A percentile compares a stretch with the other conserved stretches of the same genome.
phyloP scores from a whole-genome alignment of 345 rosid genomes.

The Heritiera fomes region DNA sequence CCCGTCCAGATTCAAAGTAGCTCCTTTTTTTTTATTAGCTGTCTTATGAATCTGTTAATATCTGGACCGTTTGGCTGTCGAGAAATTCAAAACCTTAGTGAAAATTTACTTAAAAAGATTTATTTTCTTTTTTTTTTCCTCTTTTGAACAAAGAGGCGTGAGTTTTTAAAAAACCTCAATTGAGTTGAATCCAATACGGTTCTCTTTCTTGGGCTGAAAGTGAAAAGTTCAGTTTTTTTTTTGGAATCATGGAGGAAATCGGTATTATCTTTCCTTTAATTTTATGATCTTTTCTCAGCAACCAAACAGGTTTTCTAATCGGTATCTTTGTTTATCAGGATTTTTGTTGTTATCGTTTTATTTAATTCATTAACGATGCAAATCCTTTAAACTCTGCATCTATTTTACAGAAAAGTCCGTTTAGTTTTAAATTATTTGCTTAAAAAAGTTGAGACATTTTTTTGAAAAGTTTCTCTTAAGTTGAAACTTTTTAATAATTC shows the following conservation, averaged over 20 bases:
- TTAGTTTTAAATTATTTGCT: background rate
- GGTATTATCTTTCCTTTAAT: background rate
- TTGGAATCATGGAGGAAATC: background rate
- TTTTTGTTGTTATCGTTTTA: background rate
- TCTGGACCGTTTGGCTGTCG: background rate
- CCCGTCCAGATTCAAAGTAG: conserved; percentile 4
- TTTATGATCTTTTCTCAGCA: background rate
- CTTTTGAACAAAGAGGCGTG: background rate
- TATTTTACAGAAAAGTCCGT: background rate
- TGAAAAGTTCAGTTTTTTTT: background rate
- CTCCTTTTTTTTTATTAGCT: too few relatives aligned
- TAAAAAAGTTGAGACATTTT: background rate
- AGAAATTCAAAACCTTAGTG: background rate
- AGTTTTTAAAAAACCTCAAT: background rate
- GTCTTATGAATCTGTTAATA: conserved; percentile 1
- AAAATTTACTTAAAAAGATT: background rate
- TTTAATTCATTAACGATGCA: background rate
- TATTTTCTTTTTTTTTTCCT: background rate
- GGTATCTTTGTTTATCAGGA: background rate
- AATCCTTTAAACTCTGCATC: background rate
- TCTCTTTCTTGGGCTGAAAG: background rate
- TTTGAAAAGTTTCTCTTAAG: background rate
- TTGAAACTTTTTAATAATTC: background rate
- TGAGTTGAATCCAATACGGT: conserved; percentile 1
- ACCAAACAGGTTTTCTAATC: background rate